These are phyloP conservation scores for Exophiala aquamarina DNA, from an alignment of 2,329 filamentous ascomycete species.

Conservation along the genomic window DNA sequence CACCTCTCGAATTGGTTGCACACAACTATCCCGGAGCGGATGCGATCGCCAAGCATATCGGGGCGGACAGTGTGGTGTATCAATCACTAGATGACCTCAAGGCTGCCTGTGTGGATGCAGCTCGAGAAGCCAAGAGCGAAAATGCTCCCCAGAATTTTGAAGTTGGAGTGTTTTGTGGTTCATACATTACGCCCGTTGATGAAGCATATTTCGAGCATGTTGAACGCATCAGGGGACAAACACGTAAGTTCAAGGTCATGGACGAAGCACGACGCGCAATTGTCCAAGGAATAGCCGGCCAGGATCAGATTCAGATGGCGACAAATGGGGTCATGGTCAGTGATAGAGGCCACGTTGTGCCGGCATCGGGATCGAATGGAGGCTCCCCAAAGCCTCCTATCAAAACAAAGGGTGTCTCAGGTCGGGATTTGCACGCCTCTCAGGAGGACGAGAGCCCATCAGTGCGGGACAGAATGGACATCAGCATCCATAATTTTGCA, in stretches of 20 bases:
- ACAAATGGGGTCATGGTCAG: constrained; percentile 62
- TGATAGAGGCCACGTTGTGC: constrained; percentile 57
- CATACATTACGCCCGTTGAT: constrained; percentile 78
- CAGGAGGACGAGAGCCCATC: constrained; percentile 38
- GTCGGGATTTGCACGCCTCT: constrained; percentile 28
- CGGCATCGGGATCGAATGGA: constrained; percentile 42
- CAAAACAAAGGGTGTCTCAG: constrained; percentile 16
- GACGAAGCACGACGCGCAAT: constrained; percentile 66
- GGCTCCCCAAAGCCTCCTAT: constrained; percentile 12
- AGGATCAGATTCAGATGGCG: constrained; percentile 62
- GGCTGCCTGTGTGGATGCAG: constrained; percentile 72
- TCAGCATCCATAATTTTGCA: constrained; percentile 59
- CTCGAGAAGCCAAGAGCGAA: constrained; percentile 52
- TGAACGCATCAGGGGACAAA: constrained; percentile 69
- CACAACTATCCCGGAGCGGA: constrained; percentile 61
- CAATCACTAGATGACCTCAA: constrained; percentile 78
- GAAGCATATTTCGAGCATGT: constrained; percentile 81
- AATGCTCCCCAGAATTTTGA: constrained; percentile 69
- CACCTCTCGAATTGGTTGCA: constrained; percentile 69
- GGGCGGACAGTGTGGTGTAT: constrained; percentile 74
- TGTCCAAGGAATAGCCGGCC: constrained; percentile 60
- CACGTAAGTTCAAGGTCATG: constrained; percentile 65
- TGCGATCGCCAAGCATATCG: constrained; percentile 66
- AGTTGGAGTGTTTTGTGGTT: constrained; percentile 86
- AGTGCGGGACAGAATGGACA: constrained; percentile 56